These are phyloP conservation scores for Abelmoschus esculentus DNA, from an alignment of 345 rosid genomes.

Conservation along the genomic window DNA sequence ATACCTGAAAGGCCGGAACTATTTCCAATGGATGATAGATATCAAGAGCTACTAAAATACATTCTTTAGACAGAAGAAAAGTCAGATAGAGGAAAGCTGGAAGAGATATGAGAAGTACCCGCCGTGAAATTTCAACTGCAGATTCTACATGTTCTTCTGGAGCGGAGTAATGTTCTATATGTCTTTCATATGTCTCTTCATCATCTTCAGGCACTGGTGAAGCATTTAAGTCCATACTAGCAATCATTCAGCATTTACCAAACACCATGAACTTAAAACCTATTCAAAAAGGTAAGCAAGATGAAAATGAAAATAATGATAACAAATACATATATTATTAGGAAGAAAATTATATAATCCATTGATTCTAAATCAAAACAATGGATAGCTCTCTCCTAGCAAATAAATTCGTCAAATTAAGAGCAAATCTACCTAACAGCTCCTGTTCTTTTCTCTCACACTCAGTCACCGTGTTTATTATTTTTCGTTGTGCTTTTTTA, in stretches of 20 bases:
- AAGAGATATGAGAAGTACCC: conserved; percentile 36
- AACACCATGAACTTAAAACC: conserved; percentile 25
- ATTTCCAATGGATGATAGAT: neutral
- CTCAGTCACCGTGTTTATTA: neutral
- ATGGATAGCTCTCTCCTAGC: neutral
- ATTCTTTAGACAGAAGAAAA: no score
- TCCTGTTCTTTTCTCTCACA: no score
- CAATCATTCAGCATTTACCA: conserved; percentile 49
- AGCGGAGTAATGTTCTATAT: conserved; percentile 30
- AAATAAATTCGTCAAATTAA: neutral
- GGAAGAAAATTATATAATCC: neutral
- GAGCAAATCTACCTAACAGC: neutral
- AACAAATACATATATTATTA: neutral
- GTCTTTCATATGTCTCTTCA: conserved; percentile 50
- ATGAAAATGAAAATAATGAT: conserved; percentile 1
- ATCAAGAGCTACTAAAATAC: no score
- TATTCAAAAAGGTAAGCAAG: neutral
- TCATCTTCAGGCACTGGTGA: conserved; percentile 72
- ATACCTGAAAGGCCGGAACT: no score
- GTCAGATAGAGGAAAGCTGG: neutral
- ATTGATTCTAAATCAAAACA: neutral
- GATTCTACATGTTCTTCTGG: conserved; percentile 53
- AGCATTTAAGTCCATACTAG: conserved; percentile 75
- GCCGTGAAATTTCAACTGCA: conserved; percentile 53
- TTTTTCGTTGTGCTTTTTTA: neutral